phyloP scores from a whole-genome alignment of 257 asterid genomes.

The Plantago elongata region DNA sequence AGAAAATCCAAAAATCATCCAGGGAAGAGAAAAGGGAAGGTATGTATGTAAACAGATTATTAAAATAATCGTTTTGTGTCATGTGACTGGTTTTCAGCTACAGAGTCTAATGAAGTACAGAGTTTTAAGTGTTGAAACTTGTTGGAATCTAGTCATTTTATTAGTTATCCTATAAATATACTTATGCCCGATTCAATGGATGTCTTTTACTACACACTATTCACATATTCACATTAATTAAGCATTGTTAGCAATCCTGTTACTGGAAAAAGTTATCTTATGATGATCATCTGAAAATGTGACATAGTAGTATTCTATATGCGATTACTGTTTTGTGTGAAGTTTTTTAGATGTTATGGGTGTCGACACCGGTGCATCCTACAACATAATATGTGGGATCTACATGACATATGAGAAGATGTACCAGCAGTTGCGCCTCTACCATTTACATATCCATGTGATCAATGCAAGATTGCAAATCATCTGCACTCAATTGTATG shows the following conservation, averaged over 20 bases:
- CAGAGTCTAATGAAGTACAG: no score
- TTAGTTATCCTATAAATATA: no score
- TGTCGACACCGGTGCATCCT: no score
- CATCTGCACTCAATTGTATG: constrained; percentile 17
- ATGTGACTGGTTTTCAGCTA: no score
- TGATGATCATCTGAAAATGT: constrained; percentile 2
- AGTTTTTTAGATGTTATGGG: no score
- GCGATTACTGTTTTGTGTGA: not conserved
- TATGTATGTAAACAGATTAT: constrained; percentile 9
- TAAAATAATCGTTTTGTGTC: no score
- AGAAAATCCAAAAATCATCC: constrained; percentile 52
- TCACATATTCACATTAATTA: no score
- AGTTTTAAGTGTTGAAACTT: no score
- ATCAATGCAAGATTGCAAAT: not conserved
- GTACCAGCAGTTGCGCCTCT: no score
- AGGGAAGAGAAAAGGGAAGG: constrained; percentile 80
- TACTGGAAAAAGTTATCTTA: not conserved
- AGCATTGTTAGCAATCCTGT: not conserved
- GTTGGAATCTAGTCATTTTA: no score
- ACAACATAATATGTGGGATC: no score
- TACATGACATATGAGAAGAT: no score
- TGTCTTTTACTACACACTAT: not conserved
- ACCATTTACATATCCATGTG: not conserved
- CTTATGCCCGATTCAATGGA: not conserved
- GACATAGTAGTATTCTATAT: not conserved